Conservation (phyloP, 371 early-diverging fungal genomes). For the Vavraia culicis region DNA sequence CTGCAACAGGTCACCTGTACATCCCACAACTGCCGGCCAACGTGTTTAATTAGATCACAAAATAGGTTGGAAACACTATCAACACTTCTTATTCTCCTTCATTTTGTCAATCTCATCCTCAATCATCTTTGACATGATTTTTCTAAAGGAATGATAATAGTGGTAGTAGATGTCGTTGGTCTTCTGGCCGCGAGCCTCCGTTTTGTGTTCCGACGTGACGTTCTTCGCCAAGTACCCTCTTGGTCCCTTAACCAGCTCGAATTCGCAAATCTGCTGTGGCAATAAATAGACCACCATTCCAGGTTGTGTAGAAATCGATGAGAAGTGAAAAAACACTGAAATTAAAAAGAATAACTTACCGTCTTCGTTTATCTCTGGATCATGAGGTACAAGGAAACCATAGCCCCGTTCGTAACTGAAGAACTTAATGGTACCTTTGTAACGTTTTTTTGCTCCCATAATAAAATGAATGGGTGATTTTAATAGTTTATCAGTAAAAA, state of each 20-base stretch:
- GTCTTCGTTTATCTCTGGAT: conserved; percentile 6
- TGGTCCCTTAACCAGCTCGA: conserved; percentile 10
- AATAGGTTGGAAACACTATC: too few relatives aligned
- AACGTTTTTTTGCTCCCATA: conserved; percentile 1
- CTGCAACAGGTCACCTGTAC: too few relatives aligned
- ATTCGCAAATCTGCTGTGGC: not conserved
- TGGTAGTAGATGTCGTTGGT: conserved; percentile 2
- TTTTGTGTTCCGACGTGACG: not conserved
- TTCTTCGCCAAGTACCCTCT: conserved; percentile 12
- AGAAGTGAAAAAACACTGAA: conserved; percentile 17
- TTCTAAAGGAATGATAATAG: conserved; percentile 6
- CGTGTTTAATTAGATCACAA: too few relatives aligned
- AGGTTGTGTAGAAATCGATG: not conserved
- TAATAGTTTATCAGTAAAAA: too few relatives aligned
- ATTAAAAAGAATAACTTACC: too few relatives aligned
- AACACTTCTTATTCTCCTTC: not conserved
- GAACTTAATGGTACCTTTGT: conserved; percentile 16
- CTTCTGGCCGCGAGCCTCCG: not conserved
- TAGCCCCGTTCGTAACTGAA: conserved; percentile 11
- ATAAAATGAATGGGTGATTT: too few relatives aligned
- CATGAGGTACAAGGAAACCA: conserved; percentile 15
- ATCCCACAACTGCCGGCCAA: too few relatives aligned
- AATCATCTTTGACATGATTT: conserved; percentile 1
- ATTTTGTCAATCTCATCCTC: conserved; percentile 3
- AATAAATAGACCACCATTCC: conserved; percentile 5